Evolutionary conservation across 306 rosid species (phyloP), one percentile per base, ranked within the genome.

Genomic region (Begonia masoniana): DNA sequence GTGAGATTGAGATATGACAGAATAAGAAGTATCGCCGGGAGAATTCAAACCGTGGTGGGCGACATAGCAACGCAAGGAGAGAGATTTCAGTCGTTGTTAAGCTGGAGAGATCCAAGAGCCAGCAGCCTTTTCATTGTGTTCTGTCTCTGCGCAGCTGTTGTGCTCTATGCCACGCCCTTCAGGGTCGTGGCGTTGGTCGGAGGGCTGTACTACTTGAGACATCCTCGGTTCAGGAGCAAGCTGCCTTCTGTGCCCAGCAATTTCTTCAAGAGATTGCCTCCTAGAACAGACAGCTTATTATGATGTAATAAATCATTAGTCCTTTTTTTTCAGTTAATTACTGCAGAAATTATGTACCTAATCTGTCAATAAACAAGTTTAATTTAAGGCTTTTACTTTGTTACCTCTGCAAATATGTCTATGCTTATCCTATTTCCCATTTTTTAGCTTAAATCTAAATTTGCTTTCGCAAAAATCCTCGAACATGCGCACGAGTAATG

Each of bases 261-360:
- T n/a, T 45, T 45, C 49, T 45, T 45, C 15, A 45, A n/a, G 15
- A 45, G 49, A 45, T 45, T 45, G 49, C 49, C 49, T 12, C 4
- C 49, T 12, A 11, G 49, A 10, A n/a, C 49, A 10, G 49, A 45
- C 15, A 45, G 49, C 61, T 70, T 92, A 59, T 63, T 92, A 15
- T 91, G 71, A 81, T 15, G 23, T 43, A 17, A 17, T 17, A 43
- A 43, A 43, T 43, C 13, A 9, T 43, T 12, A 43, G 2, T 6
- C 10, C 13, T 6, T 43, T 6, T 12, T 43, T 43, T 17, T 17
- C n/a, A 9, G 13, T 3, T 21, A 21, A 21, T 3, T 21, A 21
- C 24, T 7, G 4, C 7, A 31, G 7, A 31, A 31, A 31, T 31
- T 6, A 31, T 31, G 39, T 31, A 31, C 7, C 24, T 31, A 31